Base-by-base conservation (phyloP, 2,329 filamentous ascomycete genomes). In the Fusarium sp. region DNA sequence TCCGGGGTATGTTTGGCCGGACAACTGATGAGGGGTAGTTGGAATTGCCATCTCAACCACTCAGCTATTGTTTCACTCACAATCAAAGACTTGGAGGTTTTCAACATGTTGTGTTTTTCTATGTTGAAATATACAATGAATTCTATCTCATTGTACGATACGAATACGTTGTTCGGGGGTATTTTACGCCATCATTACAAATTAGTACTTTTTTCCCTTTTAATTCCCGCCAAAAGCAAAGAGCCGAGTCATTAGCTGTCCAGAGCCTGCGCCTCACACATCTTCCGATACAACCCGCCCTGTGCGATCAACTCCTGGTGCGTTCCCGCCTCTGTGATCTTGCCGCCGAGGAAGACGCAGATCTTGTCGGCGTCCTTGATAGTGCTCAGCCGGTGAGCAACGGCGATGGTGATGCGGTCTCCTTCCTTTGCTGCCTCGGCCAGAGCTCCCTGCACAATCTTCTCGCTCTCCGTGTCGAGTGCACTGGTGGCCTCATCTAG, bases 381-480 rank as follows among this genome's bases (percentile, higher is more conserved):
- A 0, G 95, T 98, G 6, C 93, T 96, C 6, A 98, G 87, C 47
- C 96, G 91, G 83, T 98, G 95, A 1, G 95, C 96, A 77, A 98
- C 98, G 92, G 77, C 77, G 50, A 78, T 68, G 6, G 77, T 78
- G 42, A 77, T 78, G 16, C 77, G 76, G 47, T 78, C 93, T 37
- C 94, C 94, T 72, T 90, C 88, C 47, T 98, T 91, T 27, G 98
- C 88, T 42, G 90, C 91, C 76, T 90, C 91, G 3, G 90, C 90
- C 6, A 98, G 87, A 2, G 95, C 96, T 74, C 93, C 90, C 81
- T 98, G 98, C 69, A 98, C 77, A 11, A 80, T 76, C 66, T 76
- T 77, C 67, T 80, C 74, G 8, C 69, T 78, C 66, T 76, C 74
- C 10, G 73, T 78, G 22, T 77, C 79, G 35, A 81, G 74, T 31